These are phyloP conservation scores for Botryobasidium botryosum DNA, from an alignment of 768 basidiomycete species.

Conservation along the genomic window DNA sequence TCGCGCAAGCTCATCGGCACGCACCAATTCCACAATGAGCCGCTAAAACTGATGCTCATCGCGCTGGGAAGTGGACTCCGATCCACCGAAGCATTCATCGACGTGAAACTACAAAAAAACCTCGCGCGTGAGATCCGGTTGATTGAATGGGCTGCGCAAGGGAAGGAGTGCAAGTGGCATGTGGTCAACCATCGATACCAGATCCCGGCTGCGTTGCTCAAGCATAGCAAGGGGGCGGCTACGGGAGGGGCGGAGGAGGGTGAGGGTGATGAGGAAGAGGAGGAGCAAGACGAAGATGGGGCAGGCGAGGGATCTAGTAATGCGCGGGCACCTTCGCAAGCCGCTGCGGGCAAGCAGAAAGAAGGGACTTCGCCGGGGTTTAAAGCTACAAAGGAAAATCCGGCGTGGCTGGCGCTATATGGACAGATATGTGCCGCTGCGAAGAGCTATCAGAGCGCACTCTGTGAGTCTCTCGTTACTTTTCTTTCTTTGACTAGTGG, in stretches of 20 bases:
- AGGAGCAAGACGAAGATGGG: constrained; percentile 22
- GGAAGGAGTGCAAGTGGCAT: constrained; percentile 52
- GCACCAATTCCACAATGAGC: constrained; percentile 79
- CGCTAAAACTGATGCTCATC: constrained; percentile 58
- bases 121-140: constrained; percentile 63
- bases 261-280: constrained; percentile 24
- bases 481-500: neutral
- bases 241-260: constrained; percentile 16
- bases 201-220: constrained; percentile 13
- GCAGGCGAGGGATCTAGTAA: constrained; percentile 7
- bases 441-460: constrained; percentile 77
- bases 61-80: constrained; percentile 53
- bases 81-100: constrained; percentile 60
- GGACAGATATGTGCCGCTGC: constrained; percentile 72
- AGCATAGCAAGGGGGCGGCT: constrained; percentile 2
- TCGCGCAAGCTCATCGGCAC: constrained; percentile 54
- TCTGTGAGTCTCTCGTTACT: constrained; percentile 43
- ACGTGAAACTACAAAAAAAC: constrained; percentile 67
- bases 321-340: constrained; percentile 1
- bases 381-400: constrained; percentile 45
- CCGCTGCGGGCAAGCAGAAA: constrained; percentile 2
- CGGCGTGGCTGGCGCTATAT: constrained; percentile 54
- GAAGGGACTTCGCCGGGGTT: neutral
- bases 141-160: constrained; percentile 45
- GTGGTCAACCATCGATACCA: constrained; percentile 39